A percentile compares a stretch with the other conserved stretches of the same genome.
Evolutionary conservation across 148 eudicot genomes (phyloP).

Genomic region (Spergularia marina): DNA sequence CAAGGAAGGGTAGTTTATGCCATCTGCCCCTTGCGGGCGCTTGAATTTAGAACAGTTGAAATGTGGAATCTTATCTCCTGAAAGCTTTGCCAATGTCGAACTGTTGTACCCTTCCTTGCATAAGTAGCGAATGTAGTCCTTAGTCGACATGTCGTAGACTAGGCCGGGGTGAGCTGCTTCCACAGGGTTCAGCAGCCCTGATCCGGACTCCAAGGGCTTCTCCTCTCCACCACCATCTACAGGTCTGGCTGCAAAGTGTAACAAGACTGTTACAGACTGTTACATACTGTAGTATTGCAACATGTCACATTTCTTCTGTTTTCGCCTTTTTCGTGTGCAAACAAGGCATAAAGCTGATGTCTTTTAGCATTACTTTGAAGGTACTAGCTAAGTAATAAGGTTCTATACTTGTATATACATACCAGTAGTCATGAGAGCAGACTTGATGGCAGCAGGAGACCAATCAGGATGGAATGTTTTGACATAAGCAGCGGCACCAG

Average conservation of each 20-base stretch:
- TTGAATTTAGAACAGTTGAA: conserved; percentile 50
- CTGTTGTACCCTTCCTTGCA: conserved; percentile 69
- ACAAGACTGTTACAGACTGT: background rate
- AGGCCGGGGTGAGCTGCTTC: conserved; percentile 67
- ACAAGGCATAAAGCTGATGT: too few species aligned
- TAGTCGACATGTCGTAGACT: conserved; percentile 47
- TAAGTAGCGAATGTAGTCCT: conserved; percentile 52
- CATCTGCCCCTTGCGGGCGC: conserved; percentile 47
- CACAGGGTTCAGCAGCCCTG: conserved; percentile 61
- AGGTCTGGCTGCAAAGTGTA: conserved; percentile 46
- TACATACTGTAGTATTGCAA: background rate
- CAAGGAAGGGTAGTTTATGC: conserved; percentile 82
- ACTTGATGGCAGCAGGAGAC: conserved; percentile 83
- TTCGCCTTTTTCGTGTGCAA: too few species aligned
- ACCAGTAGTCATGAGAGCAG: conserved; percentile 97
- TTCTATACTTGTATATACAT: background rate
- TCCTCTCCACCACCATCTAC: conserved; percentile 45
- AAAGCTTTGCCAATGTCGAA: conserved; percentile 34
- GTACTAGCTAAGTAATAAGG: too few species aligned
- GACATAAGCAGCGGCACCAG: conserved; percentile 76
- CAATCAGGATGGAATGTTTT: conserved; percentile 75
- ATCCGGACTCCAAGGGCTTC: conserved; percentile 47
- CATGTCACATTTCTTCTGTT: background rate
- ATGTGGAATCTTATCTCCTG: conserved; percentile 28
- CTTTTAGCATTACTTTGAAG: too few species aligned